Evolutionary conservation across 2,329 filamentous ascomycete species (phyloP).

Genomic region (Ambrosiella cleistominuta): DNA sequence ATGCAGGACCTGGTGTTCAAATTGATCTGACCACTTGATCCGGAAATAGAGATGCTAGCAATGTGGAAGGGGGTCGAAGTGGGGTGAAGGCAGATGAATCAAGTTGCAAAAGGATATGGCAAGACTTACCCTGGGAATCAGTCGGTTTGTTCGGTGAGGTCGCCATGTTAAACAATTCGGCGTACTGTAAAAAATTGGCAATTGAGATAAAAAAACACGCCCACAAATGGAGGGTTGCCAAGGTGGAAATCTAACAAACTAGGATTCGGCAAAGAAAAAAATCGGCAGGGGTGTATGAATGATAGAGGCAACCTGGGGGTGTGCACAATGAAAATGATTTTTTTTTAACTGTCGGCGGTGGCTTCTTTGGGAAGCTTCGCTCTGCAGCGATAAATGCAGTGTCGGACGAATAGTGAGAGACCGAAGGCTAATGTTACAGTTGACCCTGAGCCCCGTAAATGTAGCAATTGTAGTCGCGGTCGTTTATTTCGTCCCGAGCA

Average conservation of each 20-base stretch:
- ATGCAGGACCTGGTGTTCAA: not conserved
- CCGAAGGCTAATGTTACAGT: not conserved
- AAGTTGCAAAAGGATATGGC: not conserved
- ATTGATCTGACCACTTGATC: constrained; percentile 7
- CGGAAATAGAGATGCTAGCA: not conserved
- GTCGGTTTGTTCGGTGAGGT: constrained; percentile 4
- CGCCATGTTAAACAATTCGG: not conserved
- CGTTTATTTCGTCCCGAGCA: too few species aligned
- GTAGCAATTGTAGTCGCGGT: too few species aligned
- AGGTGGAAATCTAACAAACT: not conserved
- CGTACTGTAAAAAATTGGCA: not conserved
- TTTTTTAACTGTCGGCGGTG: not conserved
- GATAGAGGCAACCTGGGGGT: not conserved
- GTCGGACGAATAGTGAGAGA: not conserved
- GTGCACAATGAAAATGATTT: not conserved
- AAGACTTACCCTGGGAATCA: constrained; percentile 13
- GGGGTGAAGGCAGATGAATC: not conserved
- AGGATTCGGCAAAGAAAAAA: not conserved
- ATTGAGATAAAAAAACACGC: not conserved
- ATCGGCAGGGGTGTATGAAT: not conserved
- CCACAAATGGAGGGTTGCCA: not conserved
- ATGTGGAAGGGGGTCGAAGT: not conserved
- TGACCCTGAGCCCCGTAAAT: not conserved
- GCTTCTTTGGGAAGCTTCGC: not conserved
- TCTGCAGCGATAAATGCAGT: not conserved